These are phyloP conservation scores for Penicillium pulvis DNA, from an alignment of 495 filamentous ascomycete species.

Conservation along the genomic window DNA sequence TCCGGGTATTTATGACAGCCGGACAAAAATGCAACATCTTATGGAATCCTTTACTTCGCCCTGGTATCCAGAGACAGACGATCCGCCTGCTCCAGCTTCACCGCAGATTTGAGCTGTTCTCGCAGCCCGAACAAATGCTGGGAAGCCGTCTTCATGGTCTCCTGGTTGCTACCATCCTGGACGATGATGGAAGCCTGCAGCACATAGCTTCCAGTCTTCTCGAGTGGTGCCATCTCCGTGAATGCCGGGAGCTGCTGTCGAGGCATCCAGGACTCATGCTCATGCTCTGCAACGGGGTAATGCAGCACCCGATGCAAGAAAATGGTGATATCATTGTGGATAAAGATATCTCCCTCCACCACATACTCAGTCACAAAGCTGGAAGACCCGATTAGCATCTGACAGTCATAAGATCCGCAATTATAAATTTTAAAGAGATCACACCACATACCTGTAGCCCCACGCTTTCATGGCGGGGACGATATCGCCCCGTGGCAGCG, in stretches of 20 bases:
- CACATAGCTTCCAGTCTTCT: slow-evolving; percentile 53
- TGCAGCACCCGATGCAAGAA: slow-evolving; percentile 50
- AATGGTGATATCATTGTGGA: slow-evolving; percentile 50
- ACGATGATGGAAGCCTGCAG: slow-evolving; percentile 51
- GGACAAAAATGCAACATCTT: not conserved
- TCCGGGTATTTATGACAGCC: slow-evolving; percentile 29
- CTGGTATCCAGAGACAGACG: slow-evolving; percentile 67
- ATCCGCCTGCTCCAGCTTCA: slow-evolving; percentile 65
- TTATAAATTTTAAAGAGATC: slow-evolving; percentile 4
- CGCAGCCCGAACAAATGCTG: slow-evolving; percentile 62
- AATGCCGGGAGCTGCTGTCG: slow-evolving; percentile 37
- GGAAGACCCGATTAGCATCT: slow-evolving; percentile 17
- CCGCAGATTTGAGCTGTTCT: slow-evolving; percentile 62
- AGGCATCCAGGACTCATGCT: slow-evolving; percentile 16
- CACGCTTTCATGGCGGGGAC: slow-evolving; percentile 50
- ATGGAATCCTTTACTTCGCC: slow-evolving; percentile 41
- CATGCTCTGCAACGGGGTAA: slow-evolving; percentile 32
- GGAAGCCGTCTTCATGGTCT: slow-evolving; percentile 56
- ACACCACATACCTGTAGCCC: slow-evolving; percentile 48
- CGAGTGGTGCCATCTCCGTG: slow-evolving; percentile 40
- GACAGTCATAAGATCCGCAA: slow-evolving; percentile 16
- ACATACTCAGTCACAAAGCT: slow-evolving; percentile 54
- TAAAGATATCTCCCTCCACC: slow-evolving; percentile 51
- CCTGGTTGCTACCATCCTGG: slow-evolving; percentile 53
- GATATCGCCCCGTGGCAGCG: slow-evolving; percentile 47